Evolutionary conservation across 108 stramenopile species (phyloP), one percentile per base, ranked within the genome.

Genomic region (Conticribra weissflogii): DNA sequence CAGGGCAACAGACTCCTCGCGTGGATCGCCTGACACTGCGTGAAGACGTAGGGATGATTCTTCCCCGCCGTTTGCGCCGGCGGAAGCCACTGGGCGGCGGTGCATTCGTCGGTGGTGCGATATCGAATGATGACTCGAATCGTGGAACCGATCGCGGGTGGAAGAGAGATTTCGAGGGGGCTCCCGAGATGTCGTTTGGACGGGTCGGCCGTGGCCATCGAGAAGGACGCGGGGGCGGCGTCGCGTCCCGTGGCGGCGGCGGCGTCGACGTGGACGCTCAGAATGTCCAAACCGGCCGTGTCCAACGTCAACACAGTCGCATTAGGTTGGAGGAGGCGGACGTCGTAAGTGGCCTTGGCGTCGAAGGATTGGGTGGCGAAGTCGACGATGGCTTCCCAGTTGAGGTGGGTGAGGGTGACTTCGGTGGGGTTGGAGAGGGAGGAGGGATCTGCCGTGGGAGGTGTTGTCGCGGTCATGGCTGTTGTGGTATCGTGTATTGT

Each of bases 11-110:
- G 67, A 21, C 92, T 82, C 8, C 99, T 84, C 30, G 97, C 96
- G 67, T 99, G 98, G 71, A 99, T 99, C 7, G 98, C 98, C 72
- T 96, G 95, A 58, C 92, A 95, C 71, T 99, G 99, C 8, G 97
- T 98, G 71, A 97, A 98, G 8, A 99, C 82, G 71, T 98, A 99
- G 0, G 99, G 99, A 47, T 84, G 74, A 54, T 81, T 63, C 61
- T 93, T 92, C 2, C 97, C 97, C 19, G 92, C 92, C 27, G 99
- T 99, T 74, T 98, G 97, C 23, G 81, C 68, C 3, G 98, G 93
- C 7, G 88, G 86, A 0, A 98, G 85, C 98, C 98, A 99, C 70
- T 98, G 98, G 15, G 91, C 61, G 7, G 99, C 99, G 0, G 82
- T 81, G 59, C 83, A 92, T 41, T 68, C 23, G 3, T 48, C 24